Evolutionary conservation across 768 basidiomycete genomes (phyloP).

Genomic region (Lentinula raphanica): DNA sequence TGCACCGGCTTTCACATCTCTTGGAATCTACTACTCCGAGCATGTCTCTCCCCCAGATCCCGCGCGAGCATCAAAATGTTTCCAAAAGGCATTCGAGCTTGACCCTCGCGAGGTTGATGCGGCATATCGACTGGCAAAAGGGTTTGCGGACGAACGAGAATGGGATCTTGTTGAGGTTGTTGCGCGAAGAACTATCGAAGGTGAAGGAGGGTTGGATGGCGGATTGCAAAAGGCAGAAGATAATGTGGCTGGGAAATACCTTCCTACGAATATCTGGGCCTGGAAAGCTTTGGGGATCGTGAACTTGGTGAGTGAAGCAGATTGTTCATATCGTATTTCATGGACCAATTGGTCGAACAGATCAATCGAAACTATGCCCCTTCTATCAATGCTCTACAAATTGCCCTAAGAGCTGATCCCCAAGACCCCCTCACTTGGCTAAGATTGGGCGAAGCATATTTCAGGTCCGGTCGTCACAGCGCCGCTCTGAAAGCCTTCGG

Average conservation of each 20-base stretch:
- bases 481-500: conserved; percentile 86
- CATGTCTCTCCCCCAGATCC: conserved; percentile 68
- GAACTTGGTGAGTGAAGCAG: conserved; percentile 61
- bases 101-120: conserved; percentile 86
- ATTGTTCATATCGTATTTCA: conserved; percentile 6
- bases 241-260: conserved; percentile 45
- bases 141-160: conserved; percentile 88
- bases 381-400: conserved; percentile 81
- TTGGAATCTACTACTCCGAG: conserved; percentile 86
- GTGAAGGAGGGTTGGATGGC: conserved; percentile 76
- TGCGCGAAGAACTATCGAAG: conserved; percentile 88
- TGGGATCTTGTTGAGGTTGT: conserved; percentile 96
- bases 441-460: conserved; percentile 87
- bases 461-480: conserved; percentile 78
- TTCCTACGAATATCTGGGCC: conserved; percentile 88
- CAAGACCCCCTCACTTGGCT: conserved; percentile 85
- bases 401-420: conserved; percentile 74
- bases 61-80: conserved; percentile 86
- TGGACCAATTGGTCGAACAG: conserved; percentile 29
- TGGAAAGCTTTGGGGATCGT: conserved; percentile 96
- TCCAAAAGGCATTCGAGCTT: conserved; percentile 96
- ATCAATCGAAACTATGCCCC: conserved; percentile 60
- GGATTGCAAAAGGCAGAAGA: conserved; percentile 36
- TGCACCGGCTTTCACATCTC: conserved; percentile 89
- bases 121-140: conserved; percentile 76